These are phyloP conservation scores for Harringtonia aguacate DNA, from an alignment of 2,329 filamentous ascomycete species.

Conservation along the genomic window DNA sequence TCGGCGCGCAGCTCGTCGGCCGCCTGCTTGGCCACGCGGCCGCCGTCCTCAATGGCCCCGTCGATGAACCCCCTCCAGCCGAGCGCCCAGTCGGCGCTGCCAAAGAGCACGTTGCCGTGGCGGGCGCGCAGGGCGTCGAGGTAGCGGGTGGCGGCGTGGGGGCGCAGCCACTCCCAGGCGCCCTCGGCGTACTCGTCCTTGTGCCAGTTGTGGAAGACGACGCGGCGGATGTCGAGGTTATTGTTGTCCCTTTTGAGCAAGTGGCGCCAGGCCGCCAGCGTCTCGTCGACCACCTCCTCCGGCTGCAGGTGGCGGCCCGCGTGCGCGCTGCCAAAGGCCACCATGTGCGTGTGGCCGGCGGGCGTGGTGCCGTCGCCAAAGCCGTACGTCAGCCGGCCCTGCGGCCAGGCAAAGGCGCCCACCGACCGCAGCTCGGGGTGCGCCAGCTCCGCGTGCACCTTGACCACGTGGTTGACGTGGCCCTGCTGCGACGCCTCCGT, in stretches of 20 bases:
- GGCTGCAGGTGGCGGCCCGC: slow-evolving; percentile 3
- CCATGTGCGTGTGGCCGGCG: slow-evolving; percentile 34
- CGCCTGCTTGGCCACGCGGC: no score
- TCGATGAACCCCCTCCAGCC: slow-evolving; percentile 40
- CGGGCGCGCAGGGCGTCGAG: slow-evolving; percentile 27
- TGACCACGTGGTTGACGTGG: slow-evolving; percentile 33
- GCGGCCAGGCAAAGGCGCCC: slow-evolving; percentile 29
- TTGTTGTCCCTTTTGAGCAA: no score
- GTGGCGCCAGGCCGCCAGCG: no score
- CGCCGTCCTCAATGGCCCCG: slow-evolving; percentile 14
- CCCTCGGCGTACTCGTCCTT: slow-evolving; percentile 35
- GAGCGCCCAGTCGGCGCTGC: slow-evolving; percentile 27
- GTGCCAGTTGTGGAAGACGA: slow-evolving; percentile 37
- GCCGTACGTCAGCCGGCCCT: slow-evolving; percentile 28
- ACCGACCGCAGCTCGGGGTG: slow-evolving; percentile 28
- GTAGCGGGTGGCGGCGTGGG: slow-evolving; percentile 11
- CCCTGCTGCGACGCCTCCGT: slow-evolving; percentile 24
- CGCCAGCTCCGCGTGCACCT: slow-evolving; percentile 33
- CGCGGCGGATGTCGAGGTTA: slow-evolving; percentile 21
- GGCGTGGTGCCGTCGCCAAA: slow-evolving; percentile 33
- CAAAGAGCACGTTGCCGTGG: slow-evolving; percentile 27
- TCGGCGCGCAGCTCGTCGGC: no score
- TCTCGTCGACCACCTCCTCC: not conserved
- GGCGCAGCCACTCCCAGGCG: slow-evolving; percentile 15
- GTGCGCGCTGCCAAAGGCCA: slow-evolving; percentile 27